Base-by-base conservation (phyloP, 139 green algal genomes). In the Coccomyxa sp. region DNA sequence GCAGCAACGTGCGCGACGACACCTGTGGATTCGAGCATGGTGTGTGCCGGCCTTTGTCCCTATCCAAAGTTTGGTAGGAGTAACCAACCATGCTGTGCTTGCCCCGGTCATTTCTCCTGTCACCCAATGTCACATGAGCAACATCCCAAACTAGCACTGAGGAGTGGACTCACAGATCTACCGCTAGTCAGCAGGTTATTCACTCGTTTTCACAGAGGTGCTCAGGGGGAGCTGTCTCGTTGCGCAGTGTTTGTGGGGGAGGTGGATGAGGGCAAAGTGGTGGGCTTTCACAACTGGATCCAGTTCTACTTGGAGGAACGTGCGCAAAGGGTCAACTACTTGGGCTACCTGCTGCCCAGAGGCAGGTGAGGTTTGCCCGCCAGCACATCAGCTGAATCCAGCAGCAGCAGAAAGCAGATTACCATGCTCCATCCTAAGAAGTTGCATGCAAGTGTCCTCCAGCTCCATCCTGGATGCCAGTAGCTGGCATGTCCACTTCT, bases 201-300 rank as follows among this genome's bases (percentile, higher is more conserved):
- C 16, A 71, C 16, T 71, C n/a, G n/a, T n/a, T n/a, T n/a, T n/a
- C n/a, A n/a, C n/a, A n/a, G n/a, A n/a, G 23, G 66, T 7, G 9
- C 3, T 27, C 4, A 74, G 3, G 10, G 66, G 66, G 14, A 3
- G 10, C 3, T 77, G 23, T 45, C 14, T 77, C 14, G 25, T 18
- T 77, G n/a, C 27, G 71, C 71, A 77, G 76, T 80, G 16, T 80
- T 80, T 80, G 76, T 80, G 4, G 76, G 58, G n/a, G 79, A 83
- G 31, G 16, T 38, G 57, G 79, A 71, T 23, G 57, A 74, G 14
- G 58, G 79, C 79, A 38, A 57, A 28, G 63, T 60, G 86, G 58
- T 82, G 11, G 93, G 93, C 51, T 89, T 95, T 74, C 92, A 96
- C 88, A 95, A 94, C 84, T 95, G 91, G 92, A 87, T 95, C 38